Base-by-base conservation (phyloP, 1,284 basidiomycete genomes). In the Cutaneotrichosporon cutaneum region DNA sequence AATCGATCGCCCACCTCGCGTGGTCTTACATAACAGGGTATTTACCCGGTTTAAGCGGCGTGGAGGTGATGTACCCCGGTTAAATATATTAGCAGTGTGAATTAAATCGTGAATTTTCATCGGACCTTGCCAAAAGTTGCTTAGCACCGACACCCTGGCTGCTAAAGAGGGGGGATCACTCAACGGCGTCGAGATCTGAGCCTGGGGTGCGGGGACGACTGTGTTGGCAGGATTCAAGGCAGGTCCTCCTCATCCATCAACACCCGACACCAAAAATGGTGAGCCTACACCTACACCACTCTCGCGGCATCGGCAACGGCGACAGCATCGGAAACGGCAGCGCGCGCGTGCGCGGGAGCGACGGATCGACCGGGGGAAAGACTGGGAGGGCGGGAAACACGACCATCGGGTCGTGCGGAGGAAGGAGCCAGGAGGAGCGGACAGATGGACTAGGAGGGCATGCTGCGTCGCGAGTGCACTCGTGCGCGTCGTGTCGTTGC, bases 251-350 rank as follows among this genome's bases (percentile, higher is more conserved):
- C 57, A 72, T 62, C 68, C 73, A 51, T 74, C 72, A 71, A 76
- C 33, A 39, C 35, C 26, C 58, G 48, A 42, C 58, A 52, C 57
- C 44, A 64, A 74, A 76, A 76, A 76, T 76, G 74, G 74, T 76
- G 67, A 70, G 74, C 30, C 9, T 27, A 51, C 24, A 32, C 54
- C 16, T 26, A 56, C 39, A n/a, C 54, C 26, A 45, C 39, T 56
- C 54, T 44, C 54, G 39, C 18, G n/a, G 21, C 18, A 42, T 42
- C 48, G 27, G 48, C 48, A 32, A 30, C 48, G 48, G 26, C 26
- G 18, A 27, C 26, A 42, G 39, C 54, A 33, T 35, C 32, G 26
- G 54, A n/a, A 18, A 32, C 39, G 39, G 42, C 51, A 14, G n/a
- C 30, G 32, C 26, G 42, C 33, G 39, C 27, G 16, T 18, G 35